Base-by-base conservation (phyloP, 331 rosid species). In the Malus hybrid region DNA sequence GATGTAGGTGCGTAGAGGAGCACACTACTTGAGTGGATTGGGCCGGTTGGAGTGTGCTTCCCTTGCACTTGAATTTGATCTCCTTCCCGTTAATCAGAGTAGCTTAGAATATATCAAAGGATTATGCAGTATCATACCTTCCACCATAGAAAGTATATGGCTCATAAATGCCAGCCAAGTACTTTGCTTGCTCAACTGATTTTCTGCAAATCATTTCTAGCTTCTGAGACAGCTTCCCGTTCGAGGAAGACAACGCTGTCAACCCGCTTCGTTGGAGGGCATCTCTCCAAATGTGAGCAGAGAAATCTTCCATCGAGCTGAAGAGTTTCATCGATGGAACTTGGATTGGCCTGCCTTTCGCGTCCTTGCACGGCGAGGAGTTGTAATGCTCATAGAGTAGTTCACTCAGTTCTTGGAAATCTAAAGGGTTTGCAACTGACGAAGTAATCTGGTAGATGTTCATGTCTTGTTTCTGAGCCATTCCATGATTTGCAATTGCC, bases 111-210 rank as follows among this genome's bases (percentile, higher is more conserved):
- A 42, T 42, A 10, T 42, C 48, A 42, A 42, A 42, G 3, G 48
- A 42, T 42, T 42, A 42, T 42, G 48, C 48, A 42, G 42, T 64
- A 32, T 14, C 79, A 76, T 81, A 93, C 98, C 98, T 93, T 88
- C 98, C 98, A 81, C 91, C 90, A 82, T 88, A 93, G 80, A 93
- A 93, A 80, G 98, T 86, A 79, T 93, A 93, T 18, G 98, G 97
- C 75, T 93, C 88, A 72, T 93, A 93, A 66, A 93, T 87, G 67
- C 81, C 88, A 80, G 98, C 98, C 86, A 93, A 84, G 81, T 90
- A 80, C 86, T 90, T 94, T 6, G 96, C 93, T 85, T 90, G 94
- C 83, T 93, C 96, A 22, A 93, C 96, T 22, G 96, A 88, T 72
- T 91, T 93, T 85, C 87, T 87, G 78, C 93, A 91, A 15, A 86